Base-by-base conservation (phyloP, 352 stramenopile genomes). In the Pythium pyrilobum region DNA sequence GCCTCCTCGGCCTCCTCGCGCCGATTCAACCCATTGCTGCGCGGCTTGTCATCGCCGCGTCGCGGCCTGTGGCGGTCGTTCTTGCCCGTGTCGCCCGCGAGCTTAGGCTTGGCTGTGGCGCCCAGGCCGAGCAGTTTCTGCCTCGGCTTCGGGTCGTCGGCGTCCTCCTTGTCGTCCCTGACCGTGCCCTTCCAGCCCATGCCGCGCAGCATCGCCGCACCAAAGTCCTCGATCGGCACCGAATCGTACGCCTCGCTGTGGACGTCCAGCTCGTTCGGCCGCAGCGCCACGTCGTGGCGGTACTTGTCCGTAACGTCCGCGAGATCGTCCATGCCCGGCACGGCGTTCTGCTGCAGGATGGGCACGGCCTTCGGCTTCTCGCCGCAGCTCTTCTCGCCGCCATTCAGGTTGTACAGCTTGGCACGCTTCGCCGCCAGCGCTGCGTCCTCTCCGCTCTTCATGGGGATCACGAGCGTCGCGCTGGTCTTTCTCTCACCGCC, bases 131-230 rank as follows among this genome's bases (percentile, higher is more conserved):
- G 77, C 36, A 97, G 56, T 60, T 96, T 90, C 12, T 97, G 90
- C 29, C 95, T 74, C 2, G 89, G 85, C 66, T 97, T 79, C 10
- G 72, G 65, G n/a, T 57, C 56, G 34, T 67, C 69, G 2, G 54
- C 63, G 18, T 57, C 58, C 18, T 74, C 43, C 27, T 73, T 69
- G 32, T 85, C 67, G 16, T 74, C 45, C 20, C 88, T 66, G 20
- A 71, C 63, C 6, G 62, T 62, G 32, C 95, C 96, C 9, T 64
- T 96, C 97, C 97, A 99, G 47, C 97, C 97, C 97, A 99, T 99
- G 12, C 97, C 97, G 15, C 96, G 77, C 9, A 99, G 72, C 66
- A 99, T 71, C 20, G 96, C 97, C 4, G 83, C 86, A 15, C 97
- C 97, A 75, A 99, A 99, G 46, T 98, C 92, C 38, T 90, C 74